These are phyloP conservation scores for Tuber melanosporum DNA, from an alignment of 495 filamentous ascomycete species.

Conservation along the genomic window DNA sequence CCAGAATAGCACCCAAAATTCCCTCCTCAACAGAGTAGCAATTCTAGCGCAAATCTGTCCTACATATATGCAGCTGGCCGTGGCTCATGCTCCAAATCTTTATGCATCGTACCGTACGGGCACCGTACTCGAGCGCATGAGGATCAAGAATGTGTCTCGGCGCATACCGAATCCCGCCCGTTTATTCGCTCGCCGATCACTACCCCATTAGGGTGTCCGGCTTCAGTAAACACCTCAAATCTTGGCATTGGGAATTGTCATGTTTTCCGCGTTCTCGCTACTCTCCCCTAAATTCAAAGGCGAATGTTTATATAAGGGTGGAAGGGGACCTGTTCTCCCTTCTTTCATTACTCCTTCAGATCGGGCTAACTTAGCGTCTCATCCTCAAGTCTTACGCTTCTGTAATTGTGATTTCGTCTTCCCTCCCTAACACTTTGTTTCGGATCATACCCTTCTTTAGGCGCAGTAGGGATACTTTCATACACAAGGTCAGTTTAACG, in stretches of 20 bases:
- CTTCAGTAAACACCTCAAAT: conserved; percentile 13
- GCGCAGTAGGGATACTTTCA: not conserved
- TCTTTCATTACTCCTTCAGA: not conserved
- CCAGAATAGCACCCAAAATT: too few relatives aligned
- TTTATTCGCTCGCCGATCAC: too few relatives aligned
- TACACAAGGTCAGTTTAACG: not conserved
- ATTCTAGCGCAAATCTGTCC: too few relatives aligned
- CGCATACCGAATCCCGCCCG: too few relatives aligned
- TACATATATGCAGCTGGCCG: too few relatives aligned
- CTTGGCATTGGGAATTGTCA: not conserved
- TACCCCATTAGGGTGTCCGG: too few relatives aligned
- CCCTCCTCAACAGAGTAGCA: too few relatives aligned
- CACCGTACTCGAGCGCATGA: too few relatives aligned
- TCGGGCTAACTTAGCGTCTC: not conserved
- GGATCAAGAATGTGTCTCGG: too few relatives aligned
- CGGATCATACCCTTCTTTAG: not conserved
- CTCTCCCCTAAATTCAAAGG: not conserved
- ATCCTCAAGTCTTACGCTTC: not conserved
- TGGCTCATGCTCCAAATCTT: too few relatives aligned
- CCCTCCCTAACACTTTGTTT: not conserved
- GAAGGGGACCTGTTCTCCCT: not conserved
- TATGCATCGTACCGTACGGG: too few relatives aligned
- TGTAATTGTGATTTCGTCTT: not conserved
- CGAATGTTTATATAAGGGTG: not conserved
- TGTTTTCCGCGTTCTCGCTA: not conserved